These are phyloP conservation scores for Gyrodon lividus DNA, from an alignment of 768 basidiomycete genomes.

Conservation along the genomic window DNA sequence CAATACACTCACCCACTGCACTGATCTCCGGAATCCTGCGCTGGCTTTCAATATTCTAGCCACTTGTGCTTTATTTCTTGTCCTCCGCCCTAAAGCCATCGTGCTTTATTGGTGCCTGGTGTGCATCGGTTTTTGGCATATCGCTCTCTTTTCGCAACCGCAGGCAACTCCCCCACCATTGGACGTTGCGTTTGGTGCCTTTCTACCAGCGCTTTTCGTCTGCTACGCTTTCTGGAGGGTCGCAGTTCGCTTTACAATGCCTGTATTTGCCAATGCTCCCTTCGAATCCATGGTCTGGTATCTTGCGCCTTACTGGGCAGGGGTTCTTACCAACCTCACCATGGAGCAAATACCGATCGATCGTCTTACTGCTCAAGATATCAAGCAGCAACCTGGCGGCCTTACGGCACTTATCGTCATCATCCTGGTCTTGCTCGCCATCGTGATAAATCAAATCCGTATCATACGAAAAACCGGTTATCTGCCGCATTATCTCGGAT, in stretches of 20 bases:
- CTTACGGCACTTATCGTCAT: conserved; percentile 69
- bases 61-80: conserved; percentile 63
- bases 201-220: conserved; percentile 77
- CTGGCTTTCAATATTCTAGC: conserved; percentile 72
- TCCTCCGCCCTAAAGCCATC: conserved; percentile 70
- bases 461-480: conserved; percentile 84
- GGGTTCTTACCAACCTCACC: conserved; percentile 72
- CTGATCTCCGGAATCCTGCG: conserved; percentile 67
- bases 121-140: conserved; percentile 85
- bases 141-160: conserved; percentile 76
- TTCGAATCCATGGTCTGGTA: conserved; percentile 76
- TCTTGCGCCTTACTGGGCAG: conserved; percentile 76
- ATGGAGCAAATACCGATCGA: conserved; percentile 72
- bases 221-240: conserved; percentile 78
- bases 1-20: conserved; percentile 57
- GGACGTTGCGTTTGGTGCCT: conserved; percentile 70
- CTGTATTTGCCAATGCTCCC: conserved; percentile 63
- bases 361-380: conserved; percentile 68
- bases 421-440: conserved; percentile 53
- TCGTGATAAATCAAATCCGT: conserved; percentile 74
- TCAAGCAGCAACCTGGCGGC: conserved; percentile 63
- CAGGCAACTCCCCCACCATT: conserved; percentile 63
- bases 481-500: conserved; percentile 71
- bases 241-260: conserved; percentile 72
- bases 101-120: conserved; percentile 75